Percentiles rank a stretch among this genome's conserved stretches.
Conservation (phyloP, 1,284 basidiomycete species). For the Inonotus hispidus region DNA sequence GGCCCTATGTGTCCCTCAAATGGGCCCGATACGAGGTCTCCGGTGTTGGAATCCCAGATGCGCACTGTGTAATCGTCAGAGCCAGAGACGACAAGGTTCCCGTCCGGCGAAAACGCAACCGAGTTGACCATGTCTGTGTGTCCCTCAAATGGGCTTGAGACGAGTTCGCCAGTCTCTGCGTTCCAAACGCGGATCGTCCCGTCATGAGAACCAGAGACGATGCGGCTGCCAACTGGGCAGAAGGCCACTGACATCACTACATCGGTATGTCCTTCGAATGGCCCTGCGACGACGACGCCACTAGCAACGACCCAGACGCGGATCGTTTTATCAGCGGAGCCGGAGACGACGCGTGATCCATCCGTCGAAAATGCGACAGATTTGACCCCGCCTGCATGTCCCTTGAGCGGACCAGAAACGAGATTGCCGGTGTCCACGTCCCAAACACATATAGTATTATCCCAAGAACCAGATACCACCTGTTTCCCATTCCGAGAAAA, state of each 20-base stretch:
- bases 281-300: not conserved
- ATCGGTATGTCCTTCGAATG: not conserved
- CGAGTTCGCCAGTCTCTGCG: not conserved
- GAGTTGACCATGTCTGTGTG: constrained; percentile 12
- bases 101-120: constrained; percentile 72
- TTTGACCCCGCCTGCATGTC: not conserved
- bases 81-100: constrained; percentile 17
- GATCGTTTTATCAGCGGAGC: constrained; percentile 3
- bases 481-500: not conserved
- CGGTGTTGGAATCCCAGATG: not conserved
- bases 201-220: not conserved
- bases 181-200: not conserved
- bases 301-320: constrained; percentile 9
- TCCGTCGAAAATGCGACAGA: not conserved
- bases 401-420: not conserved
- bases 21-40: not conserved
- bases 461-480: not conserved
- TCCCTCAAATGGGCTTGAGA: not conserved
- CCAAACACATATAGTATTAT: not conserved
- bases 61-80: not conserved
- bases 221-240: not conserved
- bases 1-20: not conserved
- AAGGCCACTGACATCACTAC: not conserved
- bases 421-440: not conserved
- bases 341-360: not conserved